A percentile compares a stretch with the other conserved stretches of the same genome.
phyloP scores from a whole-genome alignment of 2,329 filamentous ascomycete genomes.

The Keithomyces neogunnii region DNA sequence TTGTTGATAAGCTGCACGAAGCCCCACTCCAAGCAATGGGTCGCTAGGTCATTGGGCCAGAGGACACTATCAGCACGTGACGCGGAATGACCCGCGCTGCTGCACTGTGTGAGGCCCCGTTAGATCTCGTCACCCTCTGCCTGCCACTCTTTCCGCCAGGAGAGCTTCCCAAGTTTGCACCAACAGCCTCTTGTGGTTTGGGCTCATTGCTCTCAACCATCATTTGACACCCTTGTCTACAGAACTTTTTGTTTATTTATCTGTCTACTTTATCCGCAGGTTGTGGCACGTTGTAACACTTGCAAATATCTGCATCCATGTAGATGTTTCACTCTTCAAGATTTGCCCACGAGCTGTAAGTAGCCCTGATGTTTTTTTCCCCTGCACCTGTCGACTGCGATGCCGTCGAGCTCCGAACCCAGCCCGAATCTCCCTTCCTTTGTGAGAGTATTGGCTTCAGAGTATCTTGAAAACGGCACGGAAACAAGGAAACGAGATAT shows the following conservation, averaged over 20 bases:
- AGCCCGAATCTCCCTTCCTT: not conserved
- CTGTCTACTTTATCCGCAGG: not conserved
- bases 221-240: not conserved
- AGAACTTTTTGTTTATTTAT: not conserved
- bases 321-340: constrained; percentile 23
- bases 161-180: constrained; percentile 29
- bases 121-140: constrained; percentile 27
- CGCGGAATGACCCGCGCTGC: constrained; percentile 19
- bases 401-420: constrained; percentile 1
- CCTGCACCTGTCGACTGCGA: constrained; percentile 12
- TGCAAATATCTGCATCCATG: constrained; percentile 21
- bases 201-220: constrained; percentile 7
- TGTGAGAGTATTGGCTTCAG: not conserved
- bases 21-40: not conserved
- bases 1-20: not conserved
- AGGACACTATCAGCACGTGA: constrained; percentile 26
- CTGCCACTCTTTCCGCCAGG: constrained; percentile 18
- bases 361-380: constrained; percentile 11
- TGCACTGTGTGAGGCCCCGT: constrained; percentile 14
- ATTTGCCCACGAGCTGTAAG: constrained; percentile 27
- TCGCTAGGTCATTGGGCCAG: not conserved
- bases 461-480: not conserved
- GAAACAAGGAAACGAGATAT: not conserved
- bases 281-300: not conserved
- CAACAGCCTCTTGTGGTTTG: constrained; percentile 3